Evolutionary conservation across 2,329 filamentous ascomycete genomes (phyloP).

Genomic region (Diaporthe capsici): DNA sequence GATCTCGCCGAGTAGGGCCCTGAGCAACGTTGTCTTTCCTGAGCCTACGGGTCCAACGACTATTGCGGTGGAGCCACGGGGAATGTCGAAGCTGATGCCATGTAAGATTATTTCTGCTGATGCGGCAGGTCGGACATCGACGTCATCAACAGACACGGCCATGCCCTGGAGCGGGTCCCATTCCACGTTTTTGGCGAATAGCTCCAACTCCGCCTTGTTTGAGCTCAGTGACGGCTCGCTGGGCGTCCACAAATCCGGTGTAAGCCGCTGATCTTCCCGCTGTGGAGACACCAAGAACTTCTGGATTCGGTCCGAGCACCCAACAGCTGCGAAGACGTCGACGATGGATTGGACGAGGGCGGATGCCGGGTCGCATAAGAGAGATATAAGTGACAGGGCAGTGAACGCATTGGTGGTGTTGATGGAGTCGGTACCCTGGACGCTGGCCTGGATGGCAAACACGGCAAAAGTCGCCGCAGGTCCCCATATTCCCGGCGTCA

Average conservation of each 20-base stretch:
- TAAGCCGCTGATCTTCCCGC: not conserved
- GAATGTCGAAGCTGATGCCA: not conserved
- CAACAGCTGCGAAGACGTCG: not conserved
- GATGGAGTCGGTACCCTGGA: not conserved
- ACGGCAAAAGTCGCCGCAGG: not conserved
- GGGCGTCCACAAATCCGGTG: not conserved
- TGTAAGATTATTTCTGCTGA: not conserved
- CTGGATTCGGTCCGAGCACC: not conserved
- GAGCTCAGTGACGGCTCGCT: not conserved
- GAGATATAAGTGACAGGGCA: not conserved
- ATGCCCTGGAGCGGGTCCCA: not conserved
- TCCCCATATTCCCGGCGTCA: not conserved
- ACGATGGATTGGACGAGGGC: not conserved
- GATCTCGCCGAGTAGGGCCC: not conserved
- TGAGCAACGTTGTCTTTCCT: not conserved
- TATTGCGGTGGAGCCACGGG: not conserved
- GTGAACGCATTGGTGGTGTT: not conserved
- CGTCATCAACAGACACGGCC: not conserved
- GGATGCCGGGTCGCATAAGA: not conserved
- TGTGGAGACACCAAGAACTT: not conserved
- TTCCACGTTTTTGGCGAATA: not conserved
- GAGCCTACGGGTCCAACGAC: not conserved
- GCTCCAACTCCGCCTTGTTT: not conserved
- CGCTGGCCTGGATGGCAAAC: not conserved
- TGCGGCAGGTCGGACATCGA: not conserved